Conservation (phyloP, 2,329 filamentous ascomycete genomes). For the Penicillium sp. region DNA sequence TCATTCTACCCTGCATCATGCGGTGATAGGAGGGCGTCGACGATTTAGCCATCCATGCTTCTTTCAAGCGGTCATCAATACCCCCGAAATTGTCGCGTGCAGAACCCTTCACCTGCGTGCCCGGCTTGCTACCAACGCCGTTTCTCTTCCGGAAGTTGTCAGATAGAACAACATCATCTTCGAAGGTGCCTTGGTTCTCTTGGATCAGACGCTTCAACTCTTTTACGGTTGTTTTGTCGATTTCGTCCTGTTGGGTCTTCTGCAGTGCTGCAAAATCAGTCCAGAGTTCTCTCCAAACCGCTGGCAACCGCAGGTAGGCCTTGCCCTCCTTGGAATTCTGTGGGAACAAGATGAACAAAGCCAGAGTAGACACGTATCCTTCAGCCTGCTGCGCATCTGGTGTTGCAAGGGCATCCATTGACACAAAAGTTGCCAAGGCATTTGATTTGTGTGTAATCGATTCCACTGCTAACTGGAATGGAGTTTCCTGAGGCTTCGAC, state of each 20-base stretch:
- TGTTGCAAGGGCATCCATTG: constrained; percentile 73
- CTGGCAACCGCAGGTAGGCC: constrained; percentile 72
- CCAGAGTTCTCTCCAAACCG: constrained; percentile 83
- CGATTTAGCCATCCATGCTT: constrained; percentile 54
- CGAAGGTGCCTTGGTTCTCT: constrained; percentile 49
- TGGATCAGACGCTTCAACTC: constrained; percentile 54
- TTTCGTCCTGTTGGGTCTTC: constrained; percentile 67
- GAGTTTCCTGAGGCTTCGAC: constrained; percentile 68
- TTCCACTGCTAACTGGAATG: constrained; percentile 45
- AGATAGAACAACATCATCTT: constrained; percentile 73
- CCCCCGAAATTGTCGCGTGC: constrained; percentile 23
- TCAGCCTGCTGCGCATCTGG: constrained; percentile 80
- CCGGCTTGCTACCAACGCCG: constrained; percentile 31
- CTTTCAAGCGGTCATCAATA: constrained; percentile 46
- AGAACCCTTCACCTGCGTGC: constrained; percentile 26
- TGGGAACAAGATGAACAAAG: constrained; percentile 77
- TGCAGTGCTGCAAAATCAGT: constrained; percentile 70
- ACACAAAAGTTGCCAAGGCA: constrained; percentile 58
- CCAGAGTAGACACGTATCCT: constrained; percentile 76
- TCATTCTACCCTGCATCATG: constrained; percentile 77
- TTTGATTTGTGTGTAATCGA: constrained; percentile 47
- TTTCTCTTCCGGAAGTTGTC: constrained; percentile 66
- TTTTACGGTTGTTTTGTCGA: constrained; percentile 68
- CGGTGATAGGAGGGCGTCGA: constrained; percentile 62
- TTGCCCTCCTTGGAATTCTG: constrained; percentile 83